A percentile compares a stretch with the other conserved stretches of the same genome.
phyloP scores from a whole-genome alignment of 1,284 basidiomycete species.

The Apiotrichum gamsii region DNA sequence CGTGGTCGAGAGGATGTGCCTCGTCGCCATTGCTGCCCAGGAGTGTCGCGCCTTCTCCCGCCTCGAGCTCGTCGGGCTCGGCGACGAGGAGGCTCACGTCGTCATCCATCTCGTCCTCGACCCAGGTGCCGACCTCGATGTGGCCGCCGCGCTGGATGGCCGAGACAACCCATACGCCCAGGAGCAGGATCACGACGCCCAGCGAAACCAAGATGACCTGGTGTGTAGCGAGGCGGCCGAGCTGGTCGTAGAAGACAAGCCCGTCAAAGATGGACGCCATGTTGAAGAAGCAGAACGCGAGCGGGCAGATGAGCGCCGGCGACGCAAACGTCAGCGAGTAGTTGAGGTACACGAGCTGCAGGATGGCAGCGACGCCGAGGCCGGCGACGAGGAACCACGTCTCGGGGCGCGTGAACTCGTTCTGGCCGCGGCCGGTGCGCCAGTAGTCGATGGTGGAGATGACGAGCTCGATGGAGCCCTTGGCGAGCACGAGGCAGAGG shows the following conservation, averaged over 20 bases:
- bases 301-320: constrained; percentile 85
- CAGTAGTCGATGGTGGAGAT: constrained; percentile 62
- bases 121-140: constrained; percentile 48
- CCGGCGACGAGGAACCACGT: constrained; percentile 42
- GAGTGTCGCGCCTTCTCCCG: constrained; percentile 17
- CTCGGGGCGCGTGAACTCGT: constrained; percentile 64
- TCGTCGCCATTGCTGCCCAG: no score
- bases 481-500: constrained; percentile 88
- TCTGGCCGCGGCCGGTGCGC: constrained; percentile 55
- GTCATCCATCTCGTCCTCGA: constrained; percentile 32
- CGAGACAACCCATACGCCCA: constrained; percentile 81
- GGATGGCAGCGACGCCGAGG: constrained; percentile 31
- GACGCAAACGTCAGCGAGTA: constrained; percentile 76
- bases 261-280: constrained; percentile 76
- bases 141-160: constrained; percentile 45
- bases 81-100: constrained; percentile 16
- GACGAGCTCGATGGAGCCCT: constrained; percentile 85
- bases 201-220: constrained; percentile 69
- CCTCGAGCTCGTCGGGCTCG: constrained; percentile 24
- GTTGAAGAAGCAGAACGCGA: constrained; percentile 96
- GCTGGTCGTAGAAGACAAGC: constrained; percentile 86
- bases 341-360: constrained; percentile 81
- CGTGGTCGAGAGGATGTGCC: no score
- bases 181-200: constrained; percentile 72
- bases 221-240: constrained; percentile 62